Conservation (phyloP, 2,329 filamentous ascomycete species). For the Aureobasidium sp. region DNA sequence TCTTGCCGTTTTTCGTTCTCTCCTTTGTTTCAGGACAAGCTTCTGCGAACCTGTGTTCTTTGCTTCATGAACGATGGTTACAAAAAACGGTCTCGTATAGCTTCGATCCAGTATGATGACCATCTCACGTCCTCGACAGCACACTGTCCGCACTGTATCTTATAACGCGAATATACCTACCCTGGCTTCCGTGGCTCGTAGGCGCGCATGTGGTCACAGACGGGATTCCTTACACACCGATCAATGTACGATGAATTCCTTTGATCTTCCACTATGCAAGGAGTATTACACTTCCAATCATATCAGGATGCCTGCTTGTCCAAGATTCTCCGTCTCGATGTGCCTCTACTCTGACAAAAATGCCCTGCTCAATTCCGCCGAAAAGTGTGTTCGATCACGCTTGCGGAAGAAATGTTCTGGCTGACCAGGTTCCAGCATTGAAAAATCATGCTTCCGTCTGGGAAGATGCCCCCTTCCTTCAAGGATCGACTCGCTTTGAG, state of each 20-base stretch:
- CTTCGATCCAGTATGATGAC: neutral
- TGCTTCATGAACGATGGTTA: neutral
- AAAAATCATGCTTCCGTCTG: constrained; percentile 35
- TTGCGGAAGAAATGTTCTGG: neutral
- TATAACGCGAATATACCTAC: neutral
- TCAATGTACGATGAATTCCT: constrained; percentile 11
- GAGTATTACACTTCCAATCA: neutral
- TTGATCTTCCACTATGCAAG: neutral
- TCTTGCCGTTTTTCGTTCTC: neutral
- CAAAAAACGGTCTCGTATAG: neutral
- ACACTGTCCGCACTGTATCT: neutral
- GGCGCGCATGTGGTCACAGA: neutral
- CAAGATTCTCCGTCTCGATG: neutral
- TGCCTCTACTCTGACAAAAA: neutral
- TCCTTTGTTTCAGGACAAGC: neutral
- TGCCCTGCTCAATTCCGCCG: constrained; percentile 4
- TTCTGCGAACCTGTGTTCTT: neutral
- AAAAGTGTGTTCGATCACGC: neutral
- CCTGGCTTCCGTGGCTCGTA: neutral
- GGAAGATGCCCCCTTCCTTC: constrained; percentile 64
- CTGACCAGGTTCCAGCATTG: constrained; percentile 6
- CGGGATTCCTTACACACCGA: constrained; percentile 5
- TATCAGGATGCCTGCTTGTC: constrained; percentile 1
- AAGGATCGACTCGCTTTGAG: constrained; percentile 62
- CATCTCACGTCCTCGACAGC: neutral